Evolutionary conservation across 495 filamentous ascomycete species (phyloP), one percentile per base, ranked within the genome.

Genomic region (Apiosordaria backusii): DNA sequence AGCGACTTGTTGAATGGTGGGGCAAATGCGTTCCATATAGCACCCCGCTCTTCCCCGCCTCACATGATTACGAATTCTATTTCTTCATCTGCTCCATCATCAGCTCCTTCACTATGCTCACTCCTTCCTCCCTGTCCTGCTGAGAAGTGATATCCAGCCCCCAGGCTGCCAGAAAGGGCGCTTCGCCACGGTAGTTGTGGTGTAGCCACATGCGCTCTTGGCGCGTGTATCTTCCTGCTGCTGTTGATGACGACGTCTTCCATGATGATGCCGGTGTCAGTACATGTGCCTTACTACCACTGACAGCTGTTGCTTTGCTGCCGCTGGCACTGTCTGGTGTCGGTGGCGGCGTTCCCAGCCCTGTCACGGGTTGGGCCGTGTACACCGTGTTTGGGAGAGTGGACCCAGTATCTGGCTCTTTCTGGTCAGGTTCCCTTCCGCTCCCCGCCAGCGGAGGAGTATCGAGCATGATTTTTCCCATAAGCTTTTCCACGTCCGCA

Each of bases 181-280:
- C 76, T 35, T 81, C 77, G 0, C 79, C 80, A 9, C 76, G 72
- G 65, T 82, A 82, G 63, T 82, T 75, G 9, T 57, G 61, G 55
- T 82, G 80, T 27, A 82, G 61, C 79, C 79, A 82, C n/a, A 78
- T 45, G 0, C 75, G 63, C 50, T 82, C 73, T 40, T 75, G 16
- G 6, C 69, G 67, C 2, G 67, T 75, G 40, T 71, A 66, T 0
- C 54, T 45, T 13, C 27, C 27, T 7, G 7, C 27, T 3, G 27
- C 3, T 7, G 27, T 7, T 29, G 27, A 7, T 29, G 27, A 7
- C 27, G 27, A 29, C 27, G 4, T 29, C 3, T 7, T 29, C 27
- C 4, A 29, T n/a, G n/a, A n/a, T n/a, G n/a, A n/a, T n/a, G n/a
- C n/a, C n/a, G n/a, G n/a, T n/a, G n/a, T n/a, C n/a, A n/a, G n/a